Evolutionary conservation across 768 basidiomycete species (phyloP).

Genomic region (Lactarius sp.): DNA sequence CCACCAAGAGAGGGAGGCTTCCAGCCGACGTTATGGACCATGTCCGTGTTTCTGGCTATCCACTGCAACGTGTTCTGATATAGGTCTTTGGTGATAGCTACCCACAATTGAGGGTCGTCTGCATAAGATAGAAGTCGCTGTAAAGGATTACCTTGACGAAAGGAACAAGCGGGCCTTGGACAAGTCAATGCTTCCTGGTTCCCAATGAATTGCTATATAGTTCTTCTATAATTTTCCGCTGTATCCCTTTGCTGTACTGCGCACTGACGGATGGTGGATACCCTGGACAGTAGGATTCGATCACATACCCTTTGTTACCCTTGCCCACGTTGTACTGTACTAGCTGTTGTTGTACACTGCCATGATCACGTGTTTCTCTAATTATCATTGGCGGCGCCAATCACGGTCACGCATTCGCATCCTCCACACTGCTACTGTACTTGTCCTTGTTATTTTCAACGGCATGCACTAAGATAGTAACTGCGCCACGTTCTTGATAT

Average conservation of each 20-base stretch:
- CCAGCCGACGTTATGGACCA: constrained; percentile 23
- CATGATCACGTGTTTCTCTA: constrained; percentile 4
- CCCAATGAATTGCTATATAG: background rate
- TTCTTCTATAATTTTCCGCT: constrained; percentile 9
- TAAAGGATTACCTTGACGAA: constrained; percentile 16
- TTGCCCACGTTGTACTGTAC: background rate
- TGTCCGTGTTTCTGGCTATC: constrained; percentile 1
- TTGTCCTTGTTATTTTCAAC: background rate
- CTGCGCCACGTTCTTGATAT: background rate
- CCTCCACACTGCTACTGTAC: background rate
- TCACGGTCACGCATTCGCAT: background rate
- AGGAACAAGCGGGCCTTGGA: constrained; percentile 24
- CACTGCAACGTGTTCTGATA: background rate
- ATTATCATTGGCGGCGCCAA: background rate
- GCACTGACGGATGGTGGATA: constrained; percentile 8
- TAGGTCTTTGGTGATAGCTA: constrained; percentile 5
- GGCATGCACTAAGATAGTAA: constrained; percentile 15
- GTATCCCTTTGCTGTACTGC: constrained; percentile 20
- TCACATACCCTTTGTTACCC: constrained; percentile 18
- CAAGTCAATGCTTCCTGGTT: constrained; percentile 19
- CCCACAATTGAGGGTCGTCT: constrained; percentile 22
- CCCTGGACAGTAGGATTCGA: constrained; percentile 10
- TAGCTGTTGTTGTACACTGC: background rate
- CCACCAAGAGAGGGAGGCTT: constrained; percentile 16
- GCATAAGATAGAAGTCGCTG: constrained; percentile 20